Base-by-base conservation (phyloP, 257 asterid genomes). In the Rehmannia glutinosa region DNA sequence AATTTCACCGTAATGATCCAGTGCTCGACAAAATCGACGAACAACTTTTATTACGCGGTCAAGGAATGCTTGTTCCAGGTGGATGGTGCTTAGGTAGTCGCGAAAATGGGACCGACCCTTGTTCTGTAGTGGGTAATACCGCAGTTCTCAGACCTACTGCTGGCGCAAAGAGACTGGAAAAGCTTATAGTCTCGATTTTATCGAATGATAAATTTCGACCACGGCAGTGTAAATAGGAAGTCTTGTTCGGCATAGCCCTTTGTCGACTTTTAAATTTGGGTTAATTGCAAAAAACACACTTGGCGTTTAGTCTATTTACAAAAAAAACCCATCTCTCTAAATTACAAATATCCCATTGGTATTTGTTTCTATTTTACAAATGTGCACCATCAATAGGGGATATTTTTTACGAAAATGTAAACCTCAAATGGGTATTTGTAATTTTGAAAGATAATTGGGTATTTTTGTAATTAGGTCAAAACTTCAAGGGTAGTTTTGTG, bases 51-150 rank as follows among this genome's bases (percentile, higher is more conserved):
- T 78, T 79, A 30, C 82, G 96, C 30, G 94, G 80, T 24, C 62
- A 66, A 61, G 88, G 73, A 58, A 85, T 67, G 88, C 70, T 87
- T 41, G 87, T 85, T 6, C 96, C 98, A 0, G 98, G 98, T 13
- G 98, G 96, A 15, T 91, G 98, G 98, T 91, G 98, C 61, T 20
- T 72, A 8, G 98, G 96, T 13, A 73, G 79, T 13, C 62, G 61
- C 32, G 76, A 74, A 57, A 89, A 91, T 13, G 94, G 96, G 51
- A 73, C 89, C 0, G 94, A 91, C 70, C 96, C 96, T 0, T 91
- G 98, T 73, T 85, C 82, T 0, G 81, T 58, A 5, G 81, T 80
- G 49, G 98, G 94, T 74, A 66, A 78, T 74, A 60, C 78, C 24
- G 75, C 85, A 0, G 59, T 74, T 33, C 84, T 92, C 19, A 87